A percentile compares a stretch with the other conserved stretches of the same genome.
phyloP scores from a whole-genome alignment of 768 basidiomycete genomes.

The Amyloporia xantha region DNA sequence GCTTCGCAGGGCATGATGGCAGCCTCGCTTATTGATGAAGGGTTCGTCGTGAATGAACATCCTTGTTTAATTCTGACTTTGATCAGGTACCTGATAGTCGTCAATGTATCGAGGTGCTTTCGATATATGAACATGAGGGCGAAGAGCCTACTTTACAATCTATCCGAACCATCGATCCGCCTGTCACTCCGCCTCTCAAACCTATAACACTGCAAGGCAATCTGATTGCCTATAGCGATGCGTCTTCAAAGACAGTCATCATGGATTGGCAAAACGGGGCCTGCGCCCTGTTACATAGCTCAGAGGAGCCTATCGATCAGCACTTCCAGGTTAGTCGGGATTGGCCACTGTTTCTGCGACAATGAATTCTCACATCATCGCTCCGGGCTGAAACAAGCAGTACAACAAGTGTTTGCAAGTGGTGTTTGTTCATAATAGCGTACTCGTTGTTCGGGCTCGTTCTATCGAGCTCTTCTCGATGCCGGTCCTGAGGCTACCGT shows the following conservation, averaged over 20 bases:
- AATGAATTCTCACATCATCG: no score
- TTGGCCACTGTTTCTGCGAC: no score
- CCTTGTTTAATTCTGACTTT: background rate
- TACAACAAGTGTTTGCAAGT: slow-evolving; percentile 49
- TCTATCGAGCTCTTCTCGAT: slow-evolving; percentile 50
- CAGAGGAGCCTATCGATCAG: slow-evolving; percentile 22
- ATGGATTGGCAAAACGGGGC: slow-evolving; percentile 47
- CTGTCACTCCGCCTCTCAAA: no score
- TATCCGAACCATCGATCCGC: slow-evolving; percentile 23
- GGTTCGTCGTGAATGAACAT: slow-evolving; percentile 3
- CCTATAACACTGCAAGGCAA: slow-evolving; percentile 47
- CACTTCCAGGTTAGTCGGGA: slow-evolving; percentile 26
- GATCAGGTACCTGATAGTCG: slow-evolving; percentile 13
- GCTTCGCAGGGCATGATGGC: slow-evolving; percentile 43
- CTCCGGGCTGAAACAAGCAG: no score
- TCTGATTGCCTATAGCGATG: slow-evolving; percentile 48
- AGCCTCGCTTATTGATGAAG: slow-evolving; percentile 31
- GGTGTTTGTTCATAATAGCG: slow-evolving; percentile 36
- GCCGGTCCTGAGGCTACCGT: slow-evolving; percentile 30
- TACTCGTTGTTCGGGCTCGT: slow-evolving; percentile 54
- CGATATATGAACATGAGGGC: slow-evolving; percentile 15
- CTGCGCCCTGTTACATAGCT: slow-evolving; percentile 41
- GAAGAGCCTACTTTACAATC: slow-evolving; percentile 2
- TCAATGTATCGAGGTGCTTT: slow-evolving; percentile 25
- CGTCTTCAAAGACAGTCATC: slow-evolving; percentile 42